Conservation (phyloP, 2,329 filamentous ascomycete genomes). For the Aspergillus novoparasiticus region DNA sequence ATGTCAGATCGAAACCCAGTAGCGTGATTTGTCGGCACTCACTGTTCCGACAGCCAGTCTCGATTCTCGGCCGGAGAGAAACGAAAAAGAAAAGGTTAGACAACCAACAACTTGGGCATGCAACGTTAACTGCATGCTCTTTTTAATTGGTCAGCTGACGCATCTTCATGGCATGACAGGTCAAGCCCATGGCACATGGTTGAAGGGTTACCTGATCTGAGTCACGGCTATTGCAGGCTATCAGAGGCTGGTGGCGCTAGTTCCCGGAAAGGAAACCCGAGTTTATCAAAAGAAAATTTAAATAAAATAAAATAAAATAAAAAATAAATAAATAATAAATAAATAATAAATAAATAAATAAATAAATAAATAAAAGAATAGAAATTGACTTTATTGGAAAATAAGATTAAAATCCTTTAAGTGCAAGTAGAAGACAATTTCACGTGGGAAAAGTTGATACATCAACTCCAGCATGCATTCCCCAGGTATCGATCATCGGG, state of each 20-base stretch:
- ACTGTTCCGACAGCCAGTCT: background rate
- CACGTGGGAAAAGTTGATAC: background rate
- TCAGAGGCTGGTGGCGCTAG: background rate
- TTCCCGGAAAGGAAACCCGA: background rate
- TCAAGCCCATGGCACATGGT: background rate
- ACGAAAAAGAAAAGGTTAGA: background rate
- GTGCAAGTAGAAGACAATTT: background rate
- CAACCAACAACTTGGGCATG: background rate
- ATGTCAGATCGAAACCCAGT: background rate
- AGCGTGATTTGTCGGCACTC: background rate
- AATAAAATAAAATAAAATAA: background rate
- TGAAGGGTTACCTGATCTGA: background rate
- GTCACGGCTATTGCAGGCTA: background rate
- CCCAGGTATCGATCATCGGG: background rate
- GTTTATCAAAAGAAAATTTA: background rate
- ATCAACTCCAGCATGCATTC: background rate
- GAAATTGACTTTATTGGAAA: background rate
- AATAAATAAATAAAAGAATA: background rate
- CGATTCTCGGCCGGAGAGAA: background rate
- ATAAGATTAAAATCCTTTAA: background rate
- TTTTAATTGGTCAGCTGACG: background rate
- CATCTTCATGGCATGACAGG: conserved; percentile 1
- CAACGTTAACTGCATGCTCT: background rate
- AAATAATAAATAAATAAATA: background rate
- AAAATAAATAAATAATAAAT: background rate